Evolutionary conservation across 441 rosid species (phyloP).

Genomic region (Syzygium syzygioides): DNA sequence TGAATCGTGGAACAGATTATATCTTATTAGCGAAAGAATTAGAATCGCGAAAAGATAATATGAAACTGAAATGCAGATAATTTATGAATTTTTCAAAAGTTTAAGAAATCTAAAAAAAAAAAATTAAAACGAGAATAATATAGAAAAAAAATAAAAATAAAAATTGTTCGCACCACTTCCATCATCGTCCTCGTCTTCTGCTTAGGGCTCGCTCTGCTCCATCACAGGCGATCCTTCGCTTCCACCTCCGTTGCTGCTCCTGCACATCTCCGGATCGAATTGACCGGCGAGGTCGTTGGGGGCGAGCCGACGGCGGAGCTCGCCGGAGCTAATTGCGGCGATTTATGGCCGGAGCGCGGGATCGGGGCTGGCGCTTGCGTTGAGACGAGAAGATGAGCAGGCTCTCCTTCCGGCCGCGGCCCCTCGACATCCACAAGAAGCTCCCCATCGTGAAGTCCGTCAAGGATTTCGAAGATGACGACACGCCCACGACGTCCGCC

Average conservation of each 20-base stretch:
- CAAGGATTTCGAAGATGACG: conserved; percentile 94
- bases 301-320: neutral
- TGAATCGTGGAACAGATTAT: neutral
- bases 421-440: conserved; percentile 87
- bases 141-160: too few species aligned
- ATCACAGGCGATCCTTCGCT: neutral
- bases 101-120: neutral
- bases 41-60: neutral
- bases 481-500: conserved; percentile 44
- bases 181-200: neutral
- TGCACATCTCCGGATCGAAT: neutral
- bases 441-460: conserved; percentile 82
- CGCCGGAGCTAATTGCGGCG: neutral
- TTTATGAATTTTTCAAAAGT: neutral
- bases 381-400: conserved; percentile 27
- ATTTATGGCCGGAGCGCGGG: neutral
- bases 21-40: neutral
- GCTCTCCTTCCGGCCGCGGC: conserved; percentile 88
- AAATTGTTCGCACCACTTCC: neutral
- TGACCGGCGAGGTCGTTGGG: neutral
- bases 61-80: neutral
- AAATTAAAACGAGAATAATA: neutral
- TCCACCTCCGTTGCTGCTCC: neutral
- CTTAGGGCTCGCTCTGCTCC: neutral
- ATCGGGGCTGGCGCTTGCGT: neutral